Percentiles rank a stretch among this genome's conserved stretches.
phyloP scores from a whole-genome alignment of 2,329 filamentous ascomycete genomes.

The Setomelanomma holmii region DNA sequence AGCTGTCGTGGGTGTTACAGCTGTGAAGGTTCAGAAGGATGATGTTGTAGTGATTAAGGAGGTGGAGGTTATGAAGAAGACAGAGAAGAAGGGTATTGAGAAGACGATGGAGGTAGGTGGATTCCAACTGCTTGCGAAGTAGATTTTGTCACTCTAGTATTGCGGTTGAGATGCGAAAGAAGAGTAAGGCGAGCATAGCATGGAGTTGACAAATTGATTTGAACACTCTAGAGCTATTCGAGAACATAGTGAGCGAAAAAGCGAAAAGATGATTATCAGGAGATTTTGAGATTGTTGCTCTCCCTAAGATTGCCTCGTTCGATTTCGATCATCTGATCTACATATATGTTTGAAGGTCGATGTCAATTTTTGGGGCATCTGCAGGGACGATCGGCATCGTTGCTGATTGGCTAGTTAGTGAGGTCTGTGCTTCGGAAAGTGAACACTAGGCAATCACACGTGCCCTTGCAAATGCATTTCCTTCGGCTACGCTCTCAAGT shows the following conservation, averaged over 20 bases:
- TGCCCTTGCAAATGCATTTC: neutral
- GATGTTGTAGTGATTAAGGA: no score
- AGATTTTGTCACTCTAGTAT: no score
- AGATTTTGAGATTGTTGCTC: no score
- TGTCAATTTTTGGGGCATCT: neutral
- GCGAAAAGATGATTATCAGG: neutral
- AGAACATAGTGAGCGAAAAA: no score
- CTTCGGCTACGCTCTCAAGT: no score
- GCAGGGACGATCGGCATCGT: no score
- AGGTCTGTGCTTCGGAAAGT: neutral
- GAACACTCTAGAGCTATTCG: no score
- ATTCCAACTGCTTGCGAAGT: neutral
- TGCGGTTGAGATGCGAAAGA: no score
- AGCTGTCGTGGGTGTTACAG: neutral
- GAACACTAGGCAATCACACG: neutral
- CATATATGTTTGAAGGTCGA: constrained; percentile 4
- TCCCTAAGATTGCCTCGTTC: no score
- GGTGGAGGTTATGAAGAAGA: neutral
- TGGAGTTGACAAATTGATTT: no score
- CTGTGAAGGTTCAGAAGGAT: neutral
- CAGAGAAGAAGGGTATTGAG: neutral
- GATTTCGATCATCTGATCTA: neutral
- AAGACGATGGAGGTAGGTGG: neutral
- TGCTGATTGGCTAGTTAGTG: neutral
- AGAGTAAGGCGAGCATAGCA: no score